phyloP scores from a whole-genome alignment of 148 eudicot species.

The Vaccinium vitisidaea region DNA sequence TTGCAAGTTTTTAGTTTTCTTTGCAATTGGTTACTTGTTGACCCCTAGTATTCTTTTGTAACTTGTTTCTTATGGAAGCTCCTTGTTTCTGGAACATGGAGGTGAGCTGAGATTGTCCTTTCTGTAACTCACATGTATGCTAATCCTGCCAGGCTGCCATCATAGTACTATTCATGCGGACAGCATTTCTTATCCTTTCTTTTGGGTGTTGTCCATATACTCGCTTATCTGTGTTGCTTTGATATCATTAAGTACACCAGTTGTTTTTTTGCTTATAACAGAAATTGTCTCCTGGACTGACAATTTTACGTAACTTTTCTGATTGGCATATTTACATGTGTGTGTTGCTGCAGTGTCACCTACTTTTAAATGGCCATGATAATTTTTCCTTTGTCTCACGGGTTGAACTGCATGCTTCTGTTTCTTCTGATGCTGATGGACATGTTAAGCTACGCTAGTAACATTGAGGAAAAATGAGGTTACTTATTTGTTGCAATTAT shows the following conservation, averaged over 20 bases:
- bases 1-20: neutral
- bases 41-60: neutral
- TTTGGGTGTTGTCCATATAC: neutral
- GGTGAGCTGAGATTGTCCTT: neutral
- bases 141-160: neutral
- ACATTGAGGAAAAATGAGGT: neutral
- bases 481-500: conserved; percentile 7
- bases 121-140: neutral
- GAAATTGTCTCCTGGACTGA: neutral
- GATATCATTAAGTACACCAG: neutral
- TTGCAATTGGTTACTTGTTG: neutral
- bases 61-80: neutral
- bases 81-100: neutral
- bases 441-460: neutral
- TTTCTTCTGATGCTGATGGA: neutral
- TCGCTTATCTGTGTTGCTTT: conserved; percentile 4
- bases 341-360: neutral
- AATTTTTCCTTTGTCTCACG: neutral
- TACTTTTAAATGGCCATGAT: neutral
- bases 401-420: neutral
- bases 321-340: neutral
- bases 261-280: neutral
- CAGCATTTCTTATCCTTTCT: neutral
- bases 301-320: neutral
- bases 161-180: neutral